These are phyloP conservation scores for Diaporthe citriasiana DNA, from an alignment of 2,329 filamentous ascomycete genomes.

Conservation along the genomic window DNA sequence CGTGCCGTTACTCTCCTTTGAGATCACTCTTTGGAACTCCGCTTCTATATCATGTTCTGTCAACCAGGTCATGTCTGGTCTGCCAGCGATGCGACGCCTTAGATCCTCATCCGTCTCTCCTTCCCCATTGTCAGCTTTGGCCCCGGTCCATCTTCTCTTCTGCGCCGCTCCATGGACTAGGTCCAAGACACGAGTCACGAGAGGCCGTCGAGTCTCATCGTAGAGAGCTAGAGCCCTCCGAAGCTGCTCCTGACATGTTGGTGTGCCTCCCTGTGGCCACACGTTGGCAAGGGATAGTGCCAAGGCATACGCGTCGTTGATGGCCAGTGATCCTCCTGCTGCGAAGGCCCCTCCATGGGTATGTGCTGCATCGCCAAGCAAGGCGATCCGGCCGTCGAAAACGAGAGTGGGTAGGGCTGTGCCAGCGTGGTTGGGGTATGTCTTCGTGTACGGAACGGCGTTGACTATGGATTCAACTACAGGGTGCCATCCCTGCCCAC, in stretches of 20 bases:
- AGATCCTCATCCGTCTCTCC: slow-evolving; percentile 56
- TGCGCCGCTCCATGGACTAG: slow-evolving; percentile 50
- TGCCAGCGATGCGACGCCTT: slow-evolving; percentile 51
- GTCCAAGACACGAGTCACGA: slow-evolving; percentile 50
- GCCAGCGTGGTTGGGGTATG: slow-evolving; percentile 54
- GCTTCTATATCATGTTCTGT: slow-evolving; percentile 61
- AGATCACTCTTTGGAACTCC: slow-evolving; percentile 47
- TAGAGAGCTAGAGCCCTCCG: slow-evolving; percentile 49
- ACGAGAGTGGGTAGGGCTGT: slow-evolving; percentile 49
- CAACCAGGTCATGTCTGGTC: slow-evolving; percentile 58
- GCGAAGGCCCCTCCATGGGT: slow-evolving; percentile 56
- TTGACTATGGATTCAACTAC: slow-evolving; percentile 51
- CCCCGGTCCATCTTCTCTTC: slow-evolving; percentile 15
- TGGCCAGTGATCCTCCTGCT: slow-evolving; percentile 55
- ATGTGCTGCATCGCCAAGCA: slow-evolving; percentile 56
- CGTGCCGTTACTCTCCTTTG: slow-evolving; percentile 41
- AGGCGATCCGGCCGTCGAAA: slow-evolving; percentile 49
- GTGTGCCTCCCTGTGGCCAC: not conserved
- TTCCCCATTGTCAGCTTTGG: not conserved
- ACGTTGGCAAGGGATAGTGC: slow-evolving; percentile 45
- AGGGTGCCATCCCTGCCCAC: slow-evolving; percentile 52
- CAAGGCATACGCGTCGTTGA: slow-evolving; percentile 55
- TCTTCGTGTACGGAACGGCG: slow-evolving; percentile 48
- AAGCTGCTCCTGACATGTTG: not conserved
- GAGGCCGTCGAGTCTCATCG: slow-evolving; percentile 52